Evolutionary conservation across 495 filamentous ascomycete genomes (phyloP), one percentile per base, ranked within the genome.

Genomic region (Tricharina praecox): DNA sequence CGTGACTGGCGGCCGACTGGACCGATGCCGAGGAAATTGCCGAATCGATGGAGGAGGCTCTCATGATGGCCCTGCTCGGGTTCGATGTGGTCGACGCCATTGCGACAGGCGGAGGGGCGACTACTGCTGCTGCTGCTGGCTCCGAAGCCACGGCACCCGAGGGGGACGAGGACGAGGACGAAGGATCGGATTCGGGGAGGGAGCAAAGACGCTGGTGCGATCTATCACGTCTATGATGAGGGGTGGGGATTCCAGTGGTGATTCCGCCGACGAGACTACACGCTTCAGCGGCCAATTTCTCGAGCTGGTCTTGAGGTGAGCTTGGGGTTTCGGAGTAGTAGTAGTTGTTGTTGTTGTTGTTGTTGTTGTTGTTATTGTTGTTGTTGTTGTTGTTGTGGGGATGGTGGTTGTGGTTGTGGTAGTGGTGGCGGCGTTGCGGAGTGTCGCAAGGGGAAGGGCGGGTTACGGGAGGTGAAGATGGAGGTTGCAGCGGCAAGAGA

Each of bases 31-130:
- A 38, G 24, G 88, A 96, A 21, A 93, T 82, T 0, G 85, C 82
- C 5, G 90, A 94, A 59, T 96, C 90, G 54, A 95, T 95, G 28
- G 90, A 97, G 15, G 43, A 32, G 1, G 26, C 35, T 23, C 43
- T 33, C 8, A 28, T 8, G 11, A 46, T 34, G 15, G 23, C 28
- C n/a, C 30, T 32, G 28, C 10, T 20, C 11, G 30, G 18, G n/a
- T 34, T 46, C 7, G 43, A 7, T 33, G 18, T 34, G 4, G 39
- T 43, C 7, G 39, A 24, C 13, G 28, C 26, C 48, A 45, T 44
- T 4, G 21, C 19, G 24, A 32, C 39, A 33, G 18, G 48, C 19
- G 18, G 48, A 23, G 47, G 13, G 15, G 38, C 15, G n/a, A n/a
- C n/a, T n/a, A n/a, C n/a, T n/a, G n/a, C n/a, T n/a, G n/a, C n/a